A percentile compares a stretch with the other conserved stretches of the same genome.
Evolutionary conservation across 139 green algal genomes (phyloP).

Genomic region (Protoeuglena noctilucae): DNA sequence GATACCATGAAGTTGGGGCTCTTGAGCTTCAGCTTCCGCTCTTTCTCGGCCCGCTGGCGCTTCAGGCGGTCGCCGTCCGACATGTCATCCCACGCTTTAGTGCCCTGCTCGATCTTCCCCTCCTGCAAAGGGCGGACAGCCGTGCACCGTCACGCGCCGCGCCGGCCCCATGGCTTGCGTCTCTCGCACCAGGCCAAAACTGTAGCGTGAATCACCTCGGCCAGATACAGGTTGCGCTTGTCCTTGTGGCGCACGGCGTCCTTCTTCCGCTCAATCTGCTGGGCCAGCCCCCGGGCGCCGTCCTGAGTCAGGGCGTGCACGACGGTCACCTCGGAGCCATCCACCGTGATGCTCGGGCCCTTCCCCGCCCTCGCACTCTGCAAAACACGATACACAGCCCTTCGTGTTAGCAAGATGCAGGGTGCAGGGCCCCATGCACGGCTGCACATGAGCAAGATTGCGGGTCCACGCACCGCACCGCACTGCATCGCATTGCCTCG

Average conservation of each 20-base stretch:
- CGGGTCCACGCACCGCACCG: too few species aligned
- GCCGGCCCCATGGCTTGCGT: neutral
- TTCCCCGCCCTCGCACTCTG: slow-evolving; percentile 14
- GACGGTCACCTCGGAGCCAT: slow-evolving; percentile 38
- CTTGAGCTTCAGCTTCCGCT: slow-evolving; percentile 67
- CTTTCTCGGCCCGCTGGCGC: slow-evolving; percentile 35
- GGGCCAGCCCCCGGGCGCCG: slow-evolving; percentile 32
- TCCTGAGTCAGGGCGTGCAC: slow-evolving; percentile 57
- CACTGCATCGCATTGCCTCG: neutral
- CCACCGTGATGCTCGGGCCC: slow-evolving; percentile 39
- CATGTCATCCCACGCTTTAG: slow-evolving; percentile 49
- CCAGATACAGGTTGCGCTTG: slow-evolving; percentile 70
- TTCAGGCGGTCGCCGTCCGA: slow-evolving; percentile 45
- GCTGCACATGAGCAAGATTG: too few species aligned
- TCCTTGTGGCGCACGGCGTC: slow-evolving; percentile 29
- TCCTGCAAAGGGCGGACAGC: too few species aligned
- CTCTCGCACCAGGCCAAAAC: neutral
- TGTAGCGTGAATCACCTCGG: neutral
- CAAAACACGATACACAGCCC: too few species aligned
- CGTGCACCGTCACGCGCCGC: neutral
- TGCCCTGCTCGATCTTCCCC: slow-evolving; percentile 57
- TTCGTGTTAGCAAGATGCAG: too few species aligned
- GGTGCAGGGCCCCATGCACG: too few species aligned
- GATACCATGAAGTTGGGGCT: slow-evolving; percentile 85
- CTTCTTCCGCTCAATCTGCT: slow-evolving; percentile 10